Base-by-base conservation (phyloP, 2,329 filamentous ascomycete species). In the Orbilia oligospora region DNA sequence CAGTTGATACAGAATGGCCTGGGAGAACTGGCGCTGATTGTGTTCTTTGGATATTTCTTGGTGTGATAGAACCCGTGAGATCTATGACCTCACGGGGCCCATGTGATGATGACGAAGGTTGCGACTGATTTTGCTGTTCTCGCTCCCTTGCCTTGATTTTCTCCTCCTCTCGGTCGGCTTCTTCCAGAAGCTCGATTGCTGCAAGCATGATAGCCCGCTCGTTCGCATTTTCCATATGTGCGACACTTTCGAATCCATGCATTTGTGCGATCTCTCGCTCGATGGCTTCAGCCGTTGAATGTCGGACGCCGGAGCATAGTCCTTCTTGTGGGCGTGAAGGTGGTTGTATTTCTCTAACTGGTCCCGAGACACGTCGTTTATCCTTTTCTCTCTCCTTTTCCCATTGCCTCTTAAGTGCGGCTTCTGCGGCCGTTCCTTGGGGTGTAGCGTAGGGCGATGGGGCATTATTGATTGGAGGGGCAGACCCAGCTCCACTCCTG, bases 181-280 rank as follows among this genome's bases (percentile, higher is more conserved):
- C 90, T 83, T 97, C 92, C 27, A 96, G 91, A 18, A 97, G 86
- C 82, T 97, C 94, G 86, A 93, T 94, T 36, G 97, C 86, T 0
- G 94, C 94, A 82, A 94, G 90, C 67, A 93, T 90, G 78, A 97
- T 97, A 4, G 94, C 94, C 24, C 89, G 88, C 71, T 97, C 93
- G 81, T 97, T 97, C 2, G 93, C 94, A 81, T 94, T 91, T 70
- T 97, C 93, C 83, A 97, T 92, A 81, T 97, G 93, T 0, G 93
- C 93, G 82, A 92, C 89, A 0, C 94, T 97, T 77, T 88, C 89
- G 85, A 97, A 95, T 0, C 93, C 93, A 80, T 91, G 91, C 71
- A 87, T 87, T 5, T 89, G 90, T 44, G 91, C 91, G 75, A 86
- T 86, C 66, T 92, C 88, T 16, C 86, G 87, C 44, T 92, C 88